Evolutionary conservation across 2,329 filamentous ascomycete genomes (phyloP), one percentile per base, ranked within the genome.

Genomic region (Talaromyces sp.): DNA sequence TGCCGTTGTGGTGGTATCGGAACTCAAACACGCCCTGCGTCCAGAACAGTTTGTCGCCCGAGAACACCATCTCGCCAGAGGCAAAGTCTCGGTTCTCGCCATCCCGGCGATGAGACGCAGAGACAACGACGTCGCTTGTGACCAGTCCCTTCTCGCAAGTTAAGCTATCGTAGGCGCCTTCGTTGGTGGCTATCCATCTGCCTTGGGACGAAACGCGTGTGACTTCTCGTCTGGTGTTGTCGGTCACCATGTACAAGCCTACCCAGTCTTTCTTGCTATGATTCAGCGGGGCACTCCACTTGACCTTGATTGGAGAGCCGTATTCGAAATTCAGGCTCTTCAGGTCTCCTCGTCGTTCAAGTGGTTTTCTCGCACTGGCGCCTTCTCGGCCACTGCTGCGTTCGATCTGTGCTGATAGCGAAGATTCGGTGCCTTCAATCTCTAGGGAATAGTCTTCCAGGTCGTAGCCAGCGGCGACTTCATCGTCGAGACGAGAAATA

Each of bases 11-110:
- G 75, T 99, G 94, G 76, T 97, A 97, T 46, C 94, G 87, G 79
- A 99, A 95, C 71, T 99, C 94, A 70, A 96, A 99, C 3, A 95
- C 90, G 58, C 94, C 94, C 63, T 93, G 90, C 0, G 90, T 96
- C 94, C 94, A 99, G 88, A 91, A 99, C 2, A 97, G 83, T 77
- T 96, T 96, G 77, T 97, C 92, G 54, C 94, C 92, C 10, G 87
- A 81, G 71, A 99, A 97, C 12, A 91, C 75, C 69, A 97, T 88
- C 72, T 96, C 91, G 50, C 94, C 94, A 12, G 84, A 82, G 3
- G 91, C 83, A 65, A 87, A 81, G 60, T 89, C 77, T 3, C 82
- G 82, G 2, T 81, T 79, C 53, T 74, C 70, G 0, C 80, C 79
- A 68, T 80, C 77, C 65, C 76, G 65, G 29, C 76, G 74, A 46